Evolutionary conservation across 257 asterid genomes (phyloP), one percentile per base, ranked within the genome.

Genomic region (Solanum sejunctum): DNA sequence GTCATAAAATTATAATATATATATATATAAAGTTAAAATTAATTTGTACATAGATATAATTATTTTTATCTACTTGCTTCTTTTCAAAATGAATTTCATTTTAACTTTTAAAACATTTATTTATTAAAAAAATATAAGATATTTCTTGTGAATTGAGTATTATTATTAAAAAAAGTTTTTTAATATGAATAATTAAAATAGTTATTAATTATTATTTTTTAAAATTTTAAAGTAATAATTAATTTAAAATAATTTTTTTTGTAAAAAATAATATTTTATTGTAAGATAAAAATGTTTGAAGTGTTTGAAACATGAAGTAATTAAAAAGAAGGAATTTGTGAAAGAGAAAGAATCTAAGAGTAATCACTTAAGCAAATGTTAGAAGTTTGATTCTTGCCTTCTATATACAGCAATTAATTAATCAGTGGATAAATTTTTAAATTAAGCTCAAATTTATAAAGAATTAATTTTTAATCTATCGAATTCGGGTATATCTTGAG

Each of bases 391-490:
- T 3, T 3, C 3, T 0, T 3, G 3, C 0, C 3, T 2, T 32
- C 0, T 32, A 3, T 0, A 32, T 32, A 0, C 0, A 32, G 0
- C 3, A 32, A 32, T 32, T 0, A 32, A 32, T 32, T 2, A 0
- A 32, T 32, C 3, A 32, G 3, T 32, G 36, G 36, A 1, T 0
- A 32, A 32, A 32, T 32, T 2, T 0, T 32, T 32, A 32, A 32
- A 32, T 32, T 0, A 3, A 32, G 3, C 0, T 32, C 3, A 32
- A 0, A 32, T 32, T 3, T 1, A 32, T 0, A 0, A 0, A 32
- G 3, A 32, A 32, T 32, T 32, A 32, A 1, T 3, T 3, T 32
- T 32, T 3, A 0, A 0, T 0, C 3, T 2, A 0, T 32, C 3
- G 36, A 32, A 32, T 32, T 32, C 3, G 3, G 36, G 36, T 3